Evolutionary conservation across 495 filamentous ascomycete species (phyloP), one percentile per base, ranked within the genome.

Genomic region (Hyaloscypha finlandica): DNA sequence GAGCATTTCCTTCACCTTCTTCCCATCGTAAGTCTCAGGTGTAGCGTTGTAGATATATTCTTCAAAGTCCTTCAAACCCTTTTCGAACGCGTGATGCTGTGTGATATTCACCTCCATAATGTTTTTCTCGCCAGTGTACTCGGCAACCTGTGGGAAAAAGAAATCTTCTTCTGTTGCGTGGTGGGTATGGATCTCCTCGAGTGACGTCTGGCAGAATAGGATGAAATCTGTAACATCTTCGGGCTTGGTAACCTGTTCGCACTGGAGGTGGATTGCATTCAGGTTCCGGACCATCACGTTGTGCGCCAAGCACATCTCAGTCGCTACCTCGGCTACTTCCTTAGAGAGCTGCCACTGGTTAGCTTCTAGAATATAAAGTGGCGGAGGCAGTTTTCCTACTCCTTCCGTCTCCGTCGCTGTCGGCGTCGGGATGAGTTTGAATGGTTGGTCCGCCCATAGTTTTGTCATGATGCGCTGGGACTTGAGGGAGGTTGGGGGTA

Each of bases 201-300:
- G 77, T 31, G 66, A 72, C 16, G 59, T 65, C 22, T 67, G 68
- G 56, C 35, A 51, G 71, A 81, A 84, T 45, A 72, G 57, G 48
- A 85, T 64, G 65, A 84, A 81, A 33, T 77, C 70, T 14, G 53
- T 45, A 64, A 75, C 65, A 64, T 78, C 73, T 19, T 61, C 20
- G 8, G 66, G 61, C 14, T 30, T 11, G 6, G 63, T 60, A 11
- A 85, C 65, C 57, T 76, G 68, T 0, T 75, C 76, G 0, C 78
- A 77, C 73, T 84, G 81, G 11, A 79, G 70, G 70, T 80, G 81
- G 63, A 84, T 78, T 19, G 73, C 68, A 68, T 84, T 85, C 29
- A 85, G 77, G 22, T 74, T 74, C 52, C 83, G 81, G 59, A 81
- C 69, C 62, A 84, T 76, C 20, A 75, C 68, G 73, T 85, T 85